Evolutionary conservation across 345 rosid species (phyloP).

Genomic region (Geranium brycei): DNA sequence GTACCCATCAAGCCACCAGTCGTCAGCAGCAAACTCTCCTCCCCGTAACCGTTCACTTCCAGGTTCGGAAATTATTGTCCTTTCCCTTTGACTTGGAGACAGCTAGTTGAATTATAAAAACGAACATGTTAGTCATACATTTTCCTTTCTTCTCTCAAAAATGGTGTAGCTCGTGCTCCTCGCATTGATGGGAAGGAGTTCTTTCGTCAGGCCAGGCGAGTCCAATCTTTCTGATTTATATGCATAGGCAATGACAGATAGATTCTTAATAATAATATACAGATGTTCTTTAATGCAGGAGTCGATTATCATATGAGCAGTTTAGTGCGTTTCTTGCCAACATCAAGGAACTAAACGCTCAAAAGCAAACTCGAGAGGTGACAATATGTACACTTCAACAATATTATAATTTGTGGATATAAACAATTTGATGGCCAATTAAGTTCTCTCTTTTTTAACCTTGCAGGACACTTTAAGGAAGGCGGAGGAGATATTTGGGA

Average conservation of each 20-base stretch:
- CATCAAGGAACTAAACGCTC: constrained; percentile 85
- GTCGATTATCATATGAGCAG: constrained; percentile 78
- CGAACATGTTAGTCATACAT: background rate
- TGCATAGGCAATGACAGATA: background rate
- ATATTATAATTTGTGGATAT: too few relatives aligned
- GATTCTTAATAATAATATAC: background rate
- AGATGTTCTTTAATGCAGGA: constrained; percentile 28
- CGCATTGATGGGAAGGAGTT: constrained; percentile 94
- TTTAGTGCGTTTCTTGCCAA: constrained; percentile 89
- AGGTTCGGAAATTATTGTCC: constrained; percentile 28
- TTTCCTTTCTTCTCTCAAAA: constrained; percentile 2
- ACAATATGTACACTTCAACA: background rate
- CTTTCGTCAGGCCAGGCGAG: constrained; percentile 89
- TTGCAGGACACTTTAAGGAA: constrained; percentile 76
- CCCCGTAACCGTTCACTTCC: constrained; percentile 61
- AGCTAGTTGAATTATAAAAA: background rate
- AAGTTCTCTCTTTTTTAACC: background rate
- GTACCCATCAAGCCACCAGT: constrained; percentile 85
- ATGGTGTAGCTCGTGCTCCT: constrained; percentile 35
- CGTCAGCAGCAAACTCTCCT: constrained; percentile 85
- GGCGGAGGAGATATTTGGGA: constrained; percentile 85
- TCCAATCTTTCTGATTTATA: constrained; percentile 2
- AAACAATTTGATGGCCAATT: background rate
- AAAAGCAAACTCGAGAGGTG: constrained; percentile 87
- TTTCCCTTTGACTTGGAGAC: background rate